phyloP scores from a whole-genome alignment of 1,284 basidiomycete genomes.

The Rhodotorula sp. region DNA sequence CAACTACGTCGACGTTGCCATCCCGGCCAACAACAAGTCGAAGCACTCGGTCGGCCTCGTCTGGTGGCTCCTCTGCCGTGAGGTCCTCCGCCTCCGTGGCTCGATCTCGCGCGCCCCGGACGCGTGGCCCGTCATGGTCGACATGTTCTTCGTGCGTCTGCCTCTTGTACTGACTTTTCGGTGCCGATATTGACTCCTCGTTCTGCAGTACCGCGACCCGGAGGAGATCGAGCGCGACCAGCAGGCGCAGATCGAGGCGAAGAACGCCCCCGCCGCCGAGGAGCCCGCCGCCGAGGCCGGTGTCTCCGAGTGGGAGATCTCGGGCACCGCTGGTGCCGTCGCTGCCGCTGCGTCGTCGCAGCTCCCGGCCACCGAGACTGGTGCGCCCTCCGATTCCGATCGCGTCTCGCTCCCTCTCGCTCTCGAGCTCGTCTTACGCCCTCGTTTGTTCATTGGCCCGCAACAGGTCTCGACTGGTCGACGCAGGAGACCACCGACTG shows the following conservation, averaged over 20 bases:
- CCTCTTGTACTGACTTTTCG: not conserved
- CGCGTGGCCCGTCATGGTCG: conserved; percentile 97
- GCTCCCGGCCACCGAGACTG: conserved; percentile 43
- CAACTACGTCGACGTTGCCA: conserved; percentile 96
- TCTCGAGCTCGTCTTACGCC: not conserved
- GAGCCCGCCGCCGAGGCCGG: conserved; percentile 56
- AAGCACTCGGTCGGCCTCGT: conserved; percentile 95
- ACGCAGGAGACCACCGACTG: conserved; percentile 31
- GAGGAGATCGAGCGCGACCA: conserved; percentile 98
- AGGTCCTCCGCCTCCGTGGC: conserved; percentile 93
- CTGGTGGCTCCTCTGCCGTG: conserved; percentile 98
- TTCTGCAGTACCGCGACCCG: conserved; percentile 83
- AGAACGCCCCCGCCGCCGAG: conserved; percentile 53
- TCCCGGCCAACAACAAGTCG: conserved; percentile 99
- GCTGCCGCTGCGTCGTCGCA: conserved; percentile 49
- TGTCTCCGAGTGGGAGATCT: conserved; percentile 47
- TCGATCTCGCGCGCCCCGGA: conserved; percentile 84
- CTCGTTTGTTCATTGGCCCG: conserved; percentile 32
- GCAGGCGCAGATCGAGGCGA: conserved; percentile 71
- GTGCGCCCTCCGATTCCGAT: conserved; percentile 15
- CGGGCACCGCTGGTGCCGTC: conserved; percentile 48
- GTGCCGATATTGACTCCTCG: not conserved
- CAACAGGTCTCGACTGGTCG: conserved; percentile 42
- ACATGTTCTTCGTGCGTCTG: conserved; percentile 82
- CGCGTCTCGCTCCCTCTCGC: not conserved